Evolutionary conservation across 441 rosid species (phyloP).

Genomic region (Lepidium campestre): DNA sequence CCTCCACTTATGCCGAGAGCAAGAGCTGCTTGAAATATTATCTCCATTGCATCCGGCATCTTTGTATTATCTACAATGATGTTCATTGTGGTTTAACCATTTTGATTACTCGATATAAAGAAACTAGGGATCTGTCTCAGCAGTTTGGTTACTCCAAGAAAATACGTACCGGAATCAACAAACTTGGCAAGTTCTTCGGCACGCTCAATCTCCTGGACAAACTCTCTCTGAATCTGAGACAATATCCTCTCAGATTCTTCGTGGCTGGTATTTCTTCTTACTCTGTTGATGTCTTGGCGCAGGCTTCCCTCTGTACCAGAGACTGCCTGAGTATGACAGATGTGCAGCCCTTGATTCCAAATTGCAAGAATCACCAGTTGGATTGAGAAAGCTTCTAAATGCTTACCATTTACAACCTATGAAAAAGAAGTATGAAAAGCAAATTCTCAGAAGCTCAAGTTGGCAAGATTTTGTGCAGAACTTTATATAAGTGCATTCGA

Average conservation of each 20-base stretch:
- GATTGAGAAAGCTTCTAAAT: constrained; percentile 84
- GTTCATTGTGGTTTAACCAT: background rate
- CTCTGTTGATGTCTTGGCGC: constrained; percentile 40
- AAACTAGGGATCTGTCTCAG: background rate
- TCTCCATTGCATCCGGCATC: constrained; percentile 98
- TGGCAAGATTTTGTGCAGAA: background rate
- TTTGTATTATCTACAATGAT: constrained; percentile 52
- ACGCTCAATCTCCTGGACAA: constrained; percentile 70
- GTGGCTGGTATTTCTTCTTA: constrained; percentile 36
- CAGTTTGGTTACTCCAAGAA: background rate
- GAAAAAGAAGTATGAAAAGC: constrained; percentile 13
- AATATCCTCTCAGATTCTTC: constrained; percentile 46
- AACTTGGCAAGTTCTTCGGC: constrained; percentile 83
- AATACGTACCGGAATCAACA: constrained; percentile 62
- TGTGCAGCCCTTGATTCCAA: constrained; percentile 91
- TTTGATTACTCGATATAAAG: background rate
- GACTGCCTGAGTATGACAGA: constrained; percentile 89
- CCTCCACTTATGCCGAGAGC: constrained; percentile 68
- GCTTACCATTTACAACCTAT: constrained; percentile 48
- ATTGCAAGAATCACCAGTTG: constrained; percentile 94
- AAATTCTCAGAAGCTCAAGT: constrained; percentile 5
- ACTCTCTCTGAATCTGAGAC: constrained; percentile 66
- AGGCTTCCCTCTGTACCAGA: constrained; percentile 88
- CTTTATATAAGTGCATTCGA: background rate
- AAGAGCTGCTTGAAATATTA: constrained; percentile 83